Evolutionary conservation across 2,329 filamentous ascomycete species (phyloP).

Genomic region (Alternaria sp.): DNA sequence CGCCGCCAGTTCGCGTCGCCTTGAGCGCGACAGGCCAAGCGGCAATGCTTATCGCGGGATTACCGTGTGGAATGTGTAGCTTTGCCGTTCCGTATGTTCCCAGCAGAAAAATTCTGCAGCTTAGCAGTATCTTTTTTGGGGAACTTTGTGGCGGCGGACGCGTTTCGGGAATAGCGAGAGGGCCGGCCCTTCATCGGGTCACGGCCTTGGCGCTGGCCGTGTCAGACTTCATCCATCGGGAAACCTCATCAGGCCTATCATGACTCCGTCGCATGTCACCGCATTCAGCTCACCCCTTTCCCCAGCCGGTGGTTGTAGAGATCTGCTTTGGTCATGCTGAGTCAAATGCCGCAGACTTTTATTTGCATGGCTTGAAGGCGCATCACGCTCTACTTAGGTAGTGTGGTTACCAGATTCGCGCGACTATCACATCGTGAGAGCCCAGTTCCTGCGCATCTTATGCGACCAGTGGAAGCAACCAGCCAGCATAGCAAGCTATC

Average conservation of each 20-base stretch:
- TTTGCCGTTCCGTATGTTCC: constrained; percentile 14
- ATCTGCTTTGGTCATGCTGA: not conserved
- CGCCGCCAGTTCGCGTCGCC: constrained; percentile 16
- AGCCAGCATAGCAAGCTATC: not conserved
- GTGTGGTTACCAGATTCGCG: not conserved
- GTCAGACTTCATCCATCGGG: constrained; percentile 2
- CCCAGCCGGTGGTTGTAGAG: not conserved
- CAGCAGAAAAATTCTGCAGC: constrained; percentile 36
- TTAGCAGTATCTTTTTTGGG: constrained; percentile 18
- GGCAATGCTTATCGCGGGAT: constrained; percentile 4
- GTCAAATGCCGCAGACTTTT: not conserved
- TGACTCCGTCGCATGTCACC: not conserved
- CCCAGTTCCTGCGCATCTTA: not conserved
- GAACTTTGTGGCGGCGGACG: constrained; percentile 20
- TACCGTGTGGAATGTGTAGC: constrained; percentile 7
- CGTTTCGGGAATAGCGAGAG: constrained; percentile 20
- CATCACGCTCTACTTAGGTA: not conserved
- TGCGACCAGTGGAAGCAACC: not conserved
- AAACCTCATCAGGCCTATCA: constrained; percentile 6
- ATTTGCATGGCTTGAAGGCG: not conserved
- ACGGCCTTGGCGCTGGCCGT: constrained; percentile 18
- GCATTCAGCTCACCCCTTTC: not conserved
- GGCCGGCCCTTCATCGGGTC: constrained; percentile 35
- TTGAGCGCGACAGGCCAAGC: constrained; percentile 12
- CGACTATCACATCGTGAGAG: not conserved